Base-by-base conservation (phyloP, 1,139 yeast species). In the Eremothecium gossypii region DNA sequence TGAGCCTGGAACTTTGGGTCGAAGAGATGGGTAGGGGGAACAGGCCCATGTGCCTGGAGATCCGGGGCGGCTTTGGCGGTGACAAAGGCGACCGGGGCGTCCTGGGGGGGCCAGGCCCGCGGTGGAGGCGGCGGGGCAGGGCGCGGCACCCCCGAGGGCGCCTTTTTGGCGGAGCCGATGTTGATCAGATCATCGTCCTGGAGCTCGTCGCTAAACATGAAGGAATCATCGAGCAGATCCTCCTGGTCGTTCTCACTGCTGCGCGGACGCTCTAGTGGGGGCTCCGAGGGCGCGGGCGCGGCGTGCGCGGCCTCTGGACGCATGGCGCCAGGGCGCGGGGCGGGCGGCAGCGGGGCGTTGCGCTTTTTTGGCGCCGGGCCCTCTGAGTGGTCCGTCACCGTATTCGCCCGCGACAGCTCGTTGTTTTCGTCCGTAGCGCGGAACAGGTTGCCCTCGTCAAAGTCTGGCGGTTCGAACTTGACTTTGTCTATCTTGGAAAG, bases 191-290 rank as follows among this genome's bases (percentile, higher is more conserved):
- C 63, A 8, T 60, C 64, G 34, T 60, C 64, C 46, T 55, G 62
- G 9, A 65, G 43, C 45, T 80, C 87, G 54, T 81, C 89, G 53
- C 85, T 78, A 52, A 79, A 79, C 44, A 73, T 65, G 48, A 79
- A 73, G 2, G 85, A 79, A 49, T 79, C 87, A 42, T 80, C 86
- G 46, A 77, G 67, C 44, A 73, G 70, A 32, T 71, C 73, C 14
- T 66, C 63, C 11, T 53, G 55, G 28, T 53, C 55, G 27, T 48
- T 48, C 26, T 41, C 49, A 37, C 28, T 45, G 33, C 28, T 9
- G n/a, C 13, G n/a, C 38, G 20, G 41, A 34, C 10, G 33, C 27
- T 6, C 46, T 29, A 30, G 14, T 23, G 33, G 28, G 23, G 45
- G 26, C n/a, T 27, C 17, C 28, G 7, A 8, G 7, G 11, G n/a